Conservation (phyloP, 108 stramenopile species). For the Cyclotella atomus region DNA sequence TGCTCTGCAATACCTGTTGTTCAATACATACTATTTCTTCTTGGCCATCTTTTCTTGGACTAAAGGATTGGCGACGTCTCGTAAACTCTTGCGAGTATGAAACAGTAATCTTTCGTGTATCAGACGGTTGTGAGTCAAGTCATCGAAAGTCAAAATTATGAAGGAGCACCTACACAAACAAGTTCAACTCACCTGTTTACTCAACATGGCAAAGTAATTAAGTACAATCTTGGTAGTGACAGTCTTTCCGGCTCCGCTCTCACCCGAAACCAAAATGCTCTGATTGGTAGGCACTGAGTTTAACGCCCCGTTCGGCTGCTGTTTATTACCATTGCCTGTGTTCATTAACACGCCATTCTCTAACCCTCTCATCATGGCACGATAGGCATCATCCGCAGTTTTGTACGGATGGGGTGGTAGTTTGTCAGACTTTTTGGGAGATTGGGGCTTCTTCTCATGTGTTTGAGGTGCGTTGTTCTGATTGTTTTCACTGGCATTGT, state of each 20-base stretch:
- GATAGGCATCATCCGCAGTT: slow-evolving; percentile 92
- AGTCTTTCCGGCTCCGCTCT: slow-evolving; percentile 88
- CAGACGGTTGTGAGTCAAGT: neutral
- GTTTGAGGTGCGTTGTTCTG: neutral
- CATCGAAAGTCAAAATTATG: neutral
- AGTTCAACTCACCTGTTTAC: slow-evolving; percentile 42
- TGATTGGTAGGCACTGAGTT: slow-evolving; percentile 35
- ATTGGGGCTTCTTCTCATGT: neutral
- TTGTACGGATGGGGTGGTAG: slow-evolving; percentile 79
- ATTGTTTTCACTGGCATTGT: neutral
- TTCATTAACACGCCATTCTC: slow-evolving; percentile 25
- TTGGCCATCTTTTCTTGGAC: slow-evolving; percentile 13
- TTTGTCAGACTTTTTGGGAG: neutral
- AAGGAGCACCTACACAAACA: neutral
- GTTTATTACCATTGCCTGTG: neutral
- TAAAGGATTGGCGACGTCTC: slow-evolving; percentile 26
- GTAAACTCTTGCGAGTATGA: slow-evolving; percentile 10
- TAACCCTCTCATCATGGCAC: slow-evolving; percentile 66
- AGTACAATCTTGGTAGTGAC: slow-evolving; percentile 87
- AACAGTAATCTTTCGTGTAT: slow-evolving; percentile 9
- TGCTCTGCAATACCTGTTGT: slow-evolving; percentile 90
- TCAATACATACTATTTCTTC: slow-evolving; percentile 68
- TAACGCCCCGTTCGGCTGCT: neutral
- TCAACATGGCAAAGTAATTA: slow-evolving; percentile 81
- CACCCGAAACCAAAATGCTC: slow-evolving; percentile 79